Conservation (phyloP, 192 early-diverging fungal genomes). For the Mortierella claussenii region DNA sequence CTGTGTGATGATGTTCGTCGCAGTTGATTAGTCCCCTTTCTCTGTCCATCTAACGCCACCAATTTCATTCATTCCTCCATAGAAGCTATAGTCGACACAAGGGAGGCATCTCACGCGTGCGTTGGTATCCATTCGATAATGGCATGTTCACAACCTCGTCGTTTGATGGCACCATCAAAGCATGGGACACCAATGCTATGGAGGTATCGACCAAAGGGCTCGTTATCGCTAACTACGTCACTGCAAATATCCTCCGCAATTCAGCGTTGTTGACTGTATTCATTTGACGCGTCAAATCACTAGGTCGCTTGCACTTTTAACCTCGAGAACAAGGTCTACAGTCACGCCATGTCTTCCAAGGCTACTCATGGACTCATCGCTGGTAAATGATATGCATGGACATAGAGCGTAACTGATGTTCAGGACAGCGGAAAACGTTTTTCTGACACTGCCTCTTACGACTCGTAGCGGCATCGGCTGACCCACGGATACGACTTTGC, state of each 20-base stretch:
- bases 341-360: slow-evolving; percentile 81
- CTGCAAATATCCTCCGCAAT: too few relatives aligned
- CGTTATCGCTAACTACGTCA: too few relatives aligned
- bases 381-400: slow-evolving; percentile 52
- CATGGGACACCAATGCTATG: slow-evolving; percentile 86
- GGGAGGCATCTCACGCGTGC: slow-evolving; percentile 72
- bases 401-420: too few relatives aligned
- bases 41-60: too few relatives aligned
- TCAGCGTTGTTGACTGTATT: too few relatives aligned
- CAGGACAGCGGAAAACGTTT: too few relatives aligned
- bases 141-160: slow-evolving; percentile 87
- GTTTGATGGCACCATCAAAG: slow-evolving; percentile 78
- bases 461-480: slow-evolving; percentile 71
- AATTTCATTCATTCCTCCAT: slow-evolving; percentile 27
- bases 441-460: too few relatives aligned
- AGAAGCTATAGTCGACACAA: slow-evolving; percentile 65
- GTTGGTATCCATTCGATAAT: slow-evolving; percentile 87
- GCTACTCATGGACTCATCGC: slow-evolving; percentile 82
- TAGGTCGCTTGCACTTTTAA: slow-evolving; percentile 75
- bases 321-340: slow-evolving; percentile 72
- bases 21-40: too few relatives aligned
- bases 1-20: too few relatives aligned
- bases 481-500: slow-evolving; percentile 79
- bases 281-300: too few relatives aligned
- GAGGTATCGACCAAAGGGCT: too few relatives aligned